phyloP scores from a whole-genome alignment of 345 rosid species.

The Citrus inodora region DNA sequence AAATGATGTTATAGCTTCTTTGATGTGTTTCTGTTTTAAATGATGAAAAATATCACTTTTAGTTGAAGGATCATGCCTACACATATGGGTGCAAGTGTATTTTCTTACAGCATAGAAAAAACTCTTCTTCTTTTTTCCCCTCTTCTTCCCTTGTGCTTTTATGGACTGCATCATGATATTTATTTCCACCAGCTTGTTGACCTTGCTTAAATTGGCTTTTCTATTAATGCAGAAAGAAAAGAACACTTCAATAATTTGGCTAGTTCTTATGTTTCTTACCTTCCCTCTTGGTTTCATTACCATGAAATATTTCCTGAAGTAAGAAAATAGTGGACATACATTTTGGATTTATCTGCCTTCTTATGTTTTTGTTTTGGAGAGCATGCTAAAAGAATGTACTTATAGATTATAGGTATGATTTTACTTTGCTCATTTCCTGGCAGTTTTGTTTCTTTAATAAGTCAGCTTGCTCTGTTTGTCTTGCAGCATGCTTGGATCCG shows the following conservation, averaged over 20 bases:
- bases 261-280: background rate
- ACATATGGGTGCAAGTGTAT: background rate
- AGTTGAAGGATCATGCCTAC: background rate
- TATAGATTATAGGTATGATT: background rate
- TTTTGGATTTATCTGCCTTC: background rate
- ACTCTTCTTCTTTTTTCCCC: background rate
- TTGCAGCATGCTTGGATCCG: slow-evolving; percentile 82
- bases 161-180: background rate
- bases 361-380: background rate
- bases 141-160: background rate
- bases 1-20: slow-evolving; percentile 7
- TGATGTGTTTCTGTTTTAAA: background rate
- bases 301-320: background rate
- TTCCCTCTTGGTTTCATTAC: background rate
- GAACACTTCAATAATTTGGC: background rate
- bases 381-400: background rate
- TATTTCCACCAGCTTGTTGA: background rate
- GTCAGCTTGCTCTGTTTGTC: slow-evolving; percentile 21
- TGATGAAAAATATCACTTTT: background rate
- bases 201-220: background rate
- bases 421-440: background rate
- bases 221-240: background rate
- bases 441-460: slow-evolving; percentile 6
- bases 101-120: background rate
- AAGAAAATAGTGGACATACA: background rate